phyloP scores from a whole-genome alignment of 2,329 filamentous ascomycete species.

The Xylaria sp. region DNA sequence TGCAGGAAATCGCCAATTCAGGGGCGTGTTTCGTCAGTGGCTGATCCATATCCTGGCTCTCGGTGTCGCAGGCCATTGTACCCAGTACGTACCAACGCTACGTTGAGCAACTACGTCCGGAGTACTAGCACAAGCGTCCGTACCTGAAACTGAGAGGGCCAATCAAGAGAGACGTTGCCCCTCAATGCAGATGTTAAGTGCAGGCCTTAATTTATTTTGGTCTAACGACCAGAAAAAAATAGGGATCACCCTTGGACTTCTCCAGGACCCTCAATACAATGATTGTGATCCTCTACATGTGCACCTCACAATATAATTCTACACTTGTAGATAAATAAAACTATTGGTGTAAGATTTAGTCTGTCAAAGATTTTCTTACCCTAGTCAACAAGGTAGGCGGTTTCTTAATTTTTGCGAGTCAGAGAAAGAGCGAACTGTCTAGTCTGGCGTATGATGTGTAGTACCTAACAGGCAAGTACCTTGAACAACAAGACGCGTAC shows the following conservation, averaged over 20 bases:
- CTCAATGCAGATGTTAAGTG: slow-evolving; percentile 27
- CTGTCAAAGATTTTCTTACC: neutral
- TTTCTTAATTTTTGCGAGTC: neutral
- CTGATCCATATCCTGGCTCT: slow-evolving; percentile 26
- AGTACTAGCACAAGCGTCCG: slow-evolving; percentile 19
- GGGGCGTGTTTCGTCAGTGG: slow-evolving; percentile 36
- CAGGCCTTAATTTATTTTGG: slow-evolving; percentile 43
- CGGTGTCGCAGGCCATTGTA: slow-evolving; percentile 24
- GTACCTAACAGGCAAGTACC: slow-evolving; percentile 17
- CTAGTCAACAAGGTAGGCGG: neutral
- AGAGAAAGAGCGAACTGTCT: slow-evolving; percentile 20
- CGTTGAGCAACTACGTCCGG: neutral
- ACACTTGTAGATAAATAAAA: neutral
- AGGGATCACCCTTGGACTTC: slow-evolving; percentile 28
- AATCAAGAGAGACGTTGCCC: slow-evolving; percentile 24
- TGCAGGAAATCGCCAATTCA: slow-evolving; percentile 26
- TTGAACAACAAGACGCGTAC: neutral
- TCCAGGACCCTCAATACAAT: neutral
- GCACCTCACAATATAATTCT: neutral
- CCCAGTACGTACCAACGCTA: neutral
- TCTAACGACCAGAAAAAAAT: slow-evolving; percentile 12
- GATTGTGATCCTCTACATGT: slow-evolving; percentile 8
- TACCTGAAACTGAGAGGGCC: slow-evolving; percentile 32
- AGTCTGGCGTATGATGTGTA: neutral
- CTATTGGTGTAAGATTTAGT: neutral